Conservation (phyloP, 352 stramenopile species). For the Pythium utonaiense region DNA sequence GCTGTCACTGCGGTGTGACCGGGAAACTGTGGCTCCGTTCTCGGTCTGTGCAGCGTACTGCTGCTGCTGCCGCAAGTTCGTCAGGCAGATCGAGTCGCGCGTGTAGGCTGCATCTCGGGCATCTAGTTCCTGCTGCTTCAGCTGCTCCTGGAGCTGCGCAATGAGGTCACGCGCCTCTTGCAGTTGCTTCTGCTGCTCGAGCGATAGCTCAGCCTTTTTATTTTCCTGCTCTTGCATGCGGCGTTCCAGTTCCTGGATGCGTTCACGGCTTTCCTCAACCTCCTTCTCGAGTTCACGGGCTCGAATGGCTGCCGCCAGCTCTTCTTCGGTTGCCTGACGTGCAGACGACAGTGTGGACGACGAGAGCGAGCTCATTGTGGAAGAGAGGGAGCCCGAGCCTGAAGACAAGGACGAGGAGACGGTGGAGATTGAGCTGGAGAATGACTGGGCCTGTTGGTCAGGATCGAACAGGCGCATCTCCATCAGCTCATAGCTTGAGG, state of each 20-base stretch:
- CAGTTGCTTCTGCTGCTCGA: slow-evolving; percentile 55
- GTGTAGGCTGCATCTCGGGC: slow-evolving; percentile 43
- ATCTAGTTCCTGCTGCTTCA: slow-evolving; percentile 53
- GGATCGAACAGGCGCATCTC: slow-evolving; percentile 12
- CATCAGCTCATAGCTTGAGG: slow-evolving; percentile 10
- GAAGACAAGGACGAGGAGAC: slow-evolving; percentile 20
- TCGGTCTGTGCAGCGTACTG: not conserved
- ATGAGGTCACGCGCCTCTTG: slow-evolving; percentile 57
- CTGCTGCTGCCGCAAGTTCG: slow-evolving; percentile 30
- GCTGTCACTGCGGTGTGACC: slow-evolving; percentile 7
- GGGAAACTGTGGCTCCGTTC: not conserved
- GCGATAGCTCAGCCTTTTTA: slow-evolving; percentile 50
- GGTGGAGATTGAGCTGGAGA: slow-evolving; percentile 17
- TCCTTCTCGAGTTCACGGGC: slow-evolving; percentile 67
- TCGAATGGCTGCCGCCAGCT: slow-evolving; percentile 52
- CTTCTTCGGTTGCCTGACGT: slow-evolving; percentile 41
- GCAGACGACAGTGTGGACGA: not conserved
- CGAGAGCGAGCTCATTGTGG: slow-evolving; percentile 3
- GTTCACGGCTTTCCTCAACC: slow-evolving; percentile 53
- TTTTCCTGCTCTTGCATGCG: slow-evolving; percentile 56
- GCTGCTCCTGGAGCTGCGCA: slow-evolving; percentile 45
- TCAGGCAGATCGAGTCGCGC: slow-evolving; percentile 59
- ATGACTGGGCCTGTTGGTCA: slow-evolving; percentile 15
- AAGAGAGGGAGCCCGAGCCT: slow-evolving; percentile 12
- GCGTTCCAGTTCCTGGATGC: slow-evolving; percentile 53